Conservation (phyloP, 495 filamentous ascomycete species). For the Aspergillus leporis region DNA sequence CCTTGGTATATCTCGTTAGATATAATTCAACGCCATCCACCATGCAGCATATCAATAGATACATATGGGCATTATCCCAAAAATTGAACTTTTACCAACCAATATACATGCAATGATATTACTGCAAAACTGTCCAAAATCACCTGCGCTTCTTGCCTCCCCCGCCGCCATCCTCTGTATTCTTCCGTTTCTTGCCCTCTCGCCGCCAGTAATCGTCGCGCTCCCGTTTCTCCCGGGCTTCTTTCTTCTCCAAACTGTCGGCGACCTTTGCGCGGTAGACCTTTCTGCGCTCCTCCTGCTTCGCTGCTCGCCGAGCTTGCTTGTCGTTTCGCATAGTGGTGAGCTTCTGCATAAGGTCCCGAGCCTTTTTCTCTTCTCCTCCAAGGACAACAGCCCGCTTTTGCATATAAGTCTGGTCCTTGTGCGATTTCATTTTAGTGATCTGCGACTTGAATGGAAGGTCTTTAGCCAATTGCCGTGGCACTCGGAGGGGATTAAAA, state of each 20-base stretch:
- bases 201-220: constrained; percentile 88
- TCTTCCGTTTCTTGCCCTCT: constrained; percentile 92
- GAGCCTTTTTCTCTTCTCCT: constrained; percentile 82
- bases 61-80: constrained; percentile 20
- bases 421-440: constrained; percentile 73
- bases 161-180: constrained; percentile 56
- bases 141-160: constrained; percentile 68
- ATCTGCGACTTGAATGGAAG: constrained; percentile 95
- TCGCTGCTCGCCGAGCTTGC: constrained; percentile 70
- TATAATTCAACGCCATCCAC: constrained; percentile 25
- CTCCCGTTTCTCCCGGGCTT: constrained; percentile 82
- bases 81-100: constrained; percentile 21
- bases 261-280: constrained; percentile 78
- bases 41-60: constrained; percentile 23
- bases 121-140: constrained; percentile 16
- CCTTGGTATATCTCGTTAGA: constrained; percentile 5
- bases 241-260: constrained; percentile 78
- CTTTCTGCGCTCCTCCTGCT: constrained; percentile 81
- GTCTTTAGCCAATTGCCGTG: constrained; percentile 76
- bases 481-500: constrained; percentile 93
- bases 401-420: constrained; percentile 85
- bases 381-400: constrained; percentile 86
- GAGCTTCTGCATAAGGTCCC: constrained; percentile 91
- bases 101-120: constrained; percentile 26
- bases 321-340: constrained; percentile 90